A percentile compares a stretch with the other conserved stretches of the same genome.
These are phyloP conservation scores for Allium cepa DNA, from an alignment of 106 monocot species.

Conservation along the genomic window DNA sequence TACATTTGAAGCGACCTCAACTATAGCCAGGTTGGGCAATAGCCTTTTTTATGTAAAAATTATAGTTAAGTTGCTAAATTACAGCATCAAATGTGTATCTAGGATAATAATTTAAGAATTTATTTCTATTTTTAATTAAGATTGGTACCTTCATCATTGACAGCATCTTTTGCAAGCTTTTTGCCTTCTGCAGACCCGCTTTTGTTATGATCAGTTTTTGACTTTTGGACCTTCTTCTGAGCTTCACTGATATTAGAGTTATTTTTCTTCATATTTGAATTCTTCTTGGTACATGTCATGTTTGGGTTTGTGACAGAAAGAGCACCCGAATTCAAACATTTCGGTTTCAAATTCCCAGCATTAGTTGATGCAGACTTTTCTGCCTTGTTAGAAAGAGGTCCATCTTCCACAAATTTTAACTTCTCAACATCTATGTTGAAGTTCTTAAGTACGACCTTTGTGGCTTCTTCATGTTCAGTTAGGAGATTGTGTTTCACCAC, in stretches of 20 bases:
- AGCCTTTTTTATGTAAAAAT: background rate
- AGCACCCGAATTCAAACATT: slow-evolving; percentile 27
- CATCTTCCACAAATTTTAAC: slow-evolving; percentile 18
- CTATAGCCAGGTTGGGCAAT: background rate
- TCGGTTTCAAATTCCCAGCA: slow-evolving; percentile 42
- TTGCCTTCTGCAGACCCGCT: slow-evolving; percentile 9
- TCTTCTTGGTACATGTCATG: slow-evolving; percentile 15
- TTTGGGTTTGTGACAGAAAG: slow-evolving; percentile 8
- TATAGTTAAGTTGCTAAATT: background rate
- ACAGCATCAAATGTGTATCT: background rate
- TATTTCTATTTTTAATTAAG: background rate
- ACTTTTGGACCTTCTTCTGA: slow-evolving; percentile 25
- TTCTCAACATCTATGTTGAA: slow-evolving; percentile 56
- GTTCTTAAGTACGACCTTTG: slow-evolving; percentile 54
- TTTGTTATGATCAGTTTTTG: slow-evolving; percentile 16
- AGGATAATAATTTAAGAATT: background rate
- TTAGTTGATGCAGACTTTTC: slow-evolving; percentile 14
- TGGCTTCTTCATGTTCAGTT: slow-evolving; percentile 31
- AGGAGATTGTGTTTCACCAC: slow-evolving; percentile 37
- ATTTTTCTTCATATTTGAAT: slow-evolving; percentile 17
- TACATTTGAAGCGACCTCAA: background rate
- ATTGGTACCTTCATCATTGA: slow-evolving; percentile 23
- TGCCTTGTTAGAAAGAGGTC: slow-evolving; percentile 18
- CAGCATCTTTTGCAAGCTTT: slow-evolving; percentile 7
- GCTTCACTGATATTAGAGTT: slow-evolving; percentile 7